phyloP scores from a whole-genome alignment of 495 filamentous ascomycete genomes.

The Aspergillus biplanus region DNA sequence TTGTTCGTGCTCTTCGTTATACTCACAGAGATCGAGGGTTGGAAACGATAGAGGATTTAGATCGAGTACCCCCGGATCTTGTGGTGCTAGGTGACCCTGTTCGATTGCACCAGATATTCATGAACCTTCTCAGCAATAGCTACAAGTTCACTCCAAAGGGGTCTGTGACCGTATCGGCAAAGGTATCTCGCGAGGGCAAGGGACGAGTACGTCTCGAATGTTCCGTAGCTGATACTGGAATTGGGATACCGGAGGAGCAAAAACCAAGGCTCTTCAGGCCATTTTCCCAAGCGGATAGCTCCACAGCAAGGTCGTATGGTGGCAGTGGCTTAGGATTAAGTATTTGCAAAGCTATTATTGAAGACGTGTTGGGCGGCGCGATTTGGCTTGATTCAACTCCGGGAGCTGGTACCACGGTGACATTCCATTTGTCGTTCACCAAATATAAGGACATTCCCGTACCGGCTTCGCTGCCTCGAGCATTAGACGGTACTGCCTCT shows the following conservation, averaged over 20 bases:
- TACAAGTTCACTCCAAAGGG: slow-evolving; percentile 92
- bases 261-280: slow-evolving; percentile 84
- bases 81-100: slow-evolving; percentile 91
- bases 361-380: slow-evolving; percentile 83
- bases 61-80: slow-evolving; percentile 65
- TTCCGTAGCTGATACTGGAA: slow-evolving; percentile 88
- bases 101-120: slow-evolving; percentile 87
- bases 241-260: slow-evolving; percentile 83
- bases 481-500: slow-evolving; percentile 32
- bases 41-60: slow-evolving; percentile 71
- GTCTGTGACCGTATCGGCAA: slow-evolving; percentile 77
- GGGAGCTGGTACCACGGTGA: slow-evolving; percentile 80
- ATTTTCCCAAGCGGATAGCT: slow-evolving; percentile 88
- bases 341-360: slow-evolving; percentile 94
- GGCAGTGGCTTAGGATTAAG: slow-evolving; percentile 88
- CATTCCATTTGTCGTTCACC: slow-evolving; percentile 79
- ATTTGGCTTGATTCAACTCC: slow-evolving; percentile 81
- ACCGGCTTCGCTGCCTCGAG: slow-evolving; percentile 61
- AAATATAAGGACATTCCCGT: slow-evolving; percentile 68
- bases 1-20: slow-evolving; percentile 82
- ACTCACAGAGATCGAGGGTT: slow-evolving; percentile 80
- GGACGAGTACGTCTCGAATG: slow-evolving; percentile 75
- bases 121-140: slow-evolving; percentile 90
- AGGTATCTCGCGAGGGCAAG: slow-evolving; percentile 68
- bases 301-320: slow-evolving; percentile 84